Evolutionary conservation across 2,329 filamentous ascomycete genomes (phyloP), one percentile per base, ranked within the genome.

Genomic region (Macroventuria anomochaeta): DNA sequence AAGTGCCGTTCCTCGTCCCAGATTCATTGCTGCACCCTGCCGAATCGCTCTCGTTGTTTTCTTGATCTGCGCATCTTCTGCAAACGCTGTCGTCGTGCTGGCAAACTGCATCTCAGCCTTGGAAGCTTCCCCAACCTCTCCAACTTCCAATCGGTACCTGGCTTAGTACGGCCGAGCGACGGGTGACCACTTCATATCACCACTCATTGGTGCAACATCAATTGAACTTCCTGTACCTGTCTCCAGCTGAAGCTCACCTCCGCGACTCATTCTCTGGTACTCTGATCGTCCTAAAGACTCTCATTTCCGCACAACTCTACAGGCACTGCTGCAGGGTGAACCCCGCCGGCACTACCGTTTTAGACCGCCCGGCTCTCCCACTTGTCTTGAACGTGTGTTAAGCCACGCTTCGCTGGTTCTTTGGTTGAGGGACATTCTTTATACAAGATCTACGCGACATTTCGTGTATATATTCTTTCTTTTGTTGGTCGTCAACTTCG

Each of bases 261-360:
- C 23, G 41, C 53, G 41, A 46, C 37, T 46, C 36, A 21, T 25
- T 17, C 13, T 18, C 18, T 38, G 36, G 29, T 31, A 38, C 37
- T 29, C 11, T 23, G 6, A 26, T 17, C 18, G 7, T 15, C 17
- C 28, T 28, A 17, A 23, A 54, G 39, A 40, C 44, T 18, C 29
- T 44, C 44, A n/a, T 49, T 49, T 28, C 23, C 29, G 34, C 34
- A 37, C 47, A 21, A 33, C 54, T 46, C 42, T 54, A 46, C 50
- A 44, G 53, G 55, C 53, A 38, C 37, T 37, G 39, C 40, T 49
- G 44, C 44, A 49, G 44, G 46, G 51, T 40, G n/a, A 36, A 59
- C 65, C 65, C 63, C 64, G 57, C 58, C 64, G 59, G 63, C 58
- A 67, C 60, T 65, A 56, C 60, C 60, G 62, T 49, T 57, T 64